These are phyloP conservation scores for Cutaneotrichosporon sp. DNA, from an alignment of 1,284 basidiomycete genomes.

Conservation along the genomic window DNA sequence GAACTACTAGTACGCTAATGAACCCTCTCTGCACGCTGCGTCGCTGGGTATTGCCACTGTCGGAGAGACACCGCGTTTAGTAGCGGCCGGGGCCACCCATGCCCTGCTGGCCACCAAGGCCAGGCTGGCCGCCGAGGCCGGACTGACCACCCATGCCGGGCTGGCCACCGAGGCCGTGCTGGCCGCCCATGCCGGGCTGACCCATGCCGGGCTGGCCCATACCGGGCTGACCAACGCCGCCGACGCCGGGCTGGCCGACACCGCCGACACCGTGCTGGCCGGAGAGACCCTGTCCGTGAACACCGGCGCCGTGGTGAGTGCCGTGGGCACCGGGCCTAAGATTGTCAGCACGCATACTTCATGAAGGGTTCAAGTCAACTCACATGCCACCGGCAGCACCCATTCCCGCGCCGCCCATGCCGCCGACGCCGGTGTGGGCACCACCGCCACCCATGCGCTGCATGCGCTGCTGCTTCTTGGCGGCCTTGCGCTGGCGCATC, in stretches of 20 bases:
- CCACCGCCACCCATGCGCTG: not conserved
- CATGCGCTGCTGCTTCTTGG: slow-evolving; percentile 9
- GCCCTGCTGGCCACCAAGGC: not conserved
- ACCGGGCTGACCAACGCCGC: slow-evolving; percentile 1
- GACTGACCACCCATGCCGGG: slow-evolving; percentile 2
- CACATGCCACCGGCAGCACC: not conserved
- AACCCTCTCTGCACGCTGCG: no score
- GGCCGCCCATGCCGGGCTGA: not conserved
- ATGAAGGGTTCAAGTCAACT: slow-evolving; percentile 1
- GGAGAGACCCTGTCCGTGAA: slow-evolving; percentile 1
- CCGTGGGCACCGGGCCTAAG: not conserved
- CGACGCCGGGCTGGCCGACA: slow-evolving; percentile 4
- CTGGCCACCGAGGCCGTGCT: not conserved
- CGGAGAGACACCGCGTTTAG: not conserved
- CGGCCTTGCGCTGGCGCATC: slow-evolving; percentile 9
- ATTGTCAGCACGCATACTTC: not conserved
- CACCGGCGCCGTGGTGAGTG: not conserved
- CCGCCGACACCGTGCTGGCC: not conserved
- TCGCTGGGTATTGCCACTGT: not conserved
- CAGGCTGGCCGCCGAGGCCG: not conserved
- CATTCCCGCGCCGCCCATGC: not conserved
- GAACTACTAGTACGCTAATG: no score
- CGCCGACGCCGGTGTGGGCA: slow-evolving; percentile 1
- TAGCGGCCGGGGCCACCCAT: slow-evolving; percentile 8
- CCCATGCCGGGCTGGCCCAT: not conserved